phyloP scores from a whole-genome alignment of 768 basidiomycete genomes.

The Xerocomus spinulosus region DNA sequence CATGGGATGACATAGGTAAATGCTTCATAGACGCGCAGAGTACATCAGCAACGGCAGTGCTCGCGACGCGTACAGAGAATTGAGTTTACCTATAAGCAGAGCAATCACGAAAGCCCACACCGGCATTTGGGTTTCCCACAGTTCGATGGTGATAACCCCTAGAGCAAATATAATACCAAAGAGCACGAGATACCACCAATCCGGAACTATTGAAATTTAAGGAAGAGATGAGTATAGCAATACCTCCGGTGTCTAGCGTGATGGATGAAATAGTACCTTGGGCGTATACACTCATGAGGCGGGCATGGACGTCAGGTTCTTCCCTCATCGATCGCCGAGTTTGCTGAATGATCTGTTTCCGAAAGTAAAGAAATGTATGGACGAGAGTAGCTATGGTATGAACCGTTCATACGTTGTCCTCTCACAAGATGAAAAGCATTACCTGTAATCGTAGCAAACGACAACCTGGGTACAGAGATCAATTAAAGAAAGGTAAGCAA shows the following conservation, averaged over 20 bases:
- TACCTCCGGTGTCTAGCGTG: background rate
- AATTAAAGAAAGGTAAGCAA: background rate
- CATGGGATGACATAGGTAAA: constrained; percentile 47
- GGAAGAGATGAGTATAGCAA: background rate
- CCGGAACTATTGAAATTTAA: constrained; percentile 48
- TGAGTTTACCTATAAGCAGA: constrained; percentile 43
- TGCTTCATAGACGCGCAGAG: constrained; percentile 20
- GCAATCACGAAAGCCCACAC: constrained; percentile 67
- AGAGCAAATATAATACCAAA: constrained; percentile 69
- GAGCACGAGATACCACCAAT: constrained; percentile 79
- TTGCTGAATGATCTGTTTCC: constrained; percentile 75
- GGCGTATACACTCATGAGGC: constrained; percentile 70
- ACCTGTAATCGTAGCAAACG: constrained; percentile 79
- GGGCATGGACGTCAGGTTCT: constrained; percentile 80
- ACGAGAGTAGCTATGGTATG: constrained; percentile 22
- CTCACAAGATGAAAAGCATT: background rate
- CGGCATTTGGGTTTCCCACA: constrained; percentile 71
- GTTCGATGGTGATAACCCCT: constrained; percentile 64
- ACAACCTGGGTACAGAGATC: constrained; percentile 60
- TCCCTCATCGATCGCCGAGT: constrained; percentile 65
- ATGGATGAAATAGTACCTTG: constrained; percentile 27
- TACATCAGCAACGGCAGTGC: background rate
- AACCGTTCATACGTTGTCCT: background rate
- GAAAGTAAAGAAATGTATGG: constrained; percentile 55
- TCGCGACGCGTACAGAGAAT: background rate